A percentile compares a stretch with the other conserved stretches of the same genome.
These are phyloP conservation scores for Cercospora sesami DNA, from an alignment of 2,329 filamentous ascomycete species.

Conservation along the genomic window DNA sequence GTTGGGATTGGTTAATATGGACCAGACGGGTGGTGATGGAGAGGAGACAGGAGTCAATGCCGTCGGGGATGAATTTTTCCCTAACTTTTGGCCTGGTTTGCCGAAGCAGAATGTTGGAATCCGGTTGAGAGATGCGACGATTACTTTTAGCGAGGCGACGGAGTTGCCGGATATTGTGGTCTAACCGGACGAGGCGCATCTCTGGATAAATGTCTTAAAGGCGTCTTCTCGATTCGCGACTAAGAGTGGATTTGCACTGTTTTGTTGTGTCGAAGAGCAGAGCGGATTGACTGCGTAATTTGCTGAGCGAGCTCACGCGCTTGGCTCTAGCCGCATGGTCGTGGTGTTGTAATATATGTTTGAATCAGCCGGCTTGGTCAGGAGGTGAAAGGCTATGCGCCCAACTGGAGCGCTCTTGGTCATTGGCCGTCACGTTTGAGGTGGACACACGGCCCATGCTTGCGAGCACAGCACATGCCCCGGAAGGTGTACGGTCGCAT, in stretches of 20 bases:
- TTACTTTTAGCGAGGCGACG: constrained; percentile 16
- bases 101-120: constrained; percentile 13
- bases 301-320: no score
- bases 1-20: constrained; percentile 18
- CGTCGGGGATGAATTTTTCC: constrained; percentile 20
- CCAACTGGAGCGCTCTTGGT: background rate
- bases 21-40: constrained; percentile 21
- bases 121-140: constrained; percentile 15
- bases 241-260: background rate
- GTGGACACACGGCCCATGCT: background rate
- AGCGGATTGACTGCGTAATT: background rate
- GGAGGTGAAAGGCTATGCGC: background rate
- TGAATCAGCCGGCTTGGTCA: background rate
- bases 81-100: constrained; percentile 21
- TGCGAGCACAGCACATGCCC: background rate
- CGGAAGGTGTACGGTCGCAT: background rate
- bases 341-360: background rate
- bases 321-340: background rate
- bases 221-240: background rate
- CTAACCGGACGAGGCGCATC: background rate
- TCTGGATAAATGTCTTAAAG: background rate
- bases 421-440: background rate
- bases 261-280: background rate
- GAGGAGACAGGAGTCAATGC: constrained; percentile 18
- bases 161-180: constrained; percentile 5